A percentile compares a stretch with the other conserved stretches of the same genome.
Evolutionary conservation across 2,329 filamentous ascomycete genomes (phyloP).

Genomic region (Ceratocystis lukuohia): DNA sequence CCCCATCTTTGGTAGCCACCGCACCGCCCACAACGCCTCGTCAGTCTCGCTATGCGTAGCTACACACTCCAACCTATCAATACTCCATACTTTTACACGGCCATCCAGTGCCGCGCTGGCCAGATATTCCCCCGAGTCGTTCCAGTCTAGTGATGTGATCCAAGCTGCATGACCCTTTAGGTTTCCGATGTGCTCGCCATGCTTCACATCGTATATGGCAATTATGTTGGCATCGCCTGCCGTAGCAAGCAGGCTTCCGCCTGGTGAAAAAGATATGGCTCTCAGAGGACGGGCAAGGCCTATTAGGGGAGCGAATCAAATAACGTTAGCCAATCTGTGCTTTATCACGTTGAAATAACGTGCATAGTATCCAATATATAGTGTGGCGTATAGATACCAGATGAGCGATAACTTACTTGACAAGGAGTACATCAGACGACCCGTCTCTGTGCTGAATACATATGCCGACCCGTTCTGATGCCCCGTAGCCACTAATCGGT

Average conservation of each 20-base stretch:
- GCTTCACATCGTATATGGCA: slow-evolving; percentile 79
- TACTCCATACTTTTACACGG: slow-evolving; percentile 90
- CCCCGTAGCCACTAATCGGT: slow-evolving; percentile 75
- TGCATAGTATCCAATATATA: neutral
- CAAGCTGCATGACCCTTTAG: slow-evolving; percentile 67
- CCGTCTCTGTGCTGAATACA: slow-evolving; percentile 86
- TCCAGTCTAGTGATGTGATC: slow-evolving; percentile 90
- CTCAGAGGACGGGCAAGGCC: slow-evolving; percentile 39
- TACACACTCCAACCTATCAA: slow-evolving; percentile 71
- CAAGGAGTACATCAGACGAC: slow-evolving; percentile 71
- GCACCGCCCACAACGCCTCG: slow-evolving; percentile 68
- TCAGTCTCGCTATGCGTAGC: slow-evolving; percentile 89
- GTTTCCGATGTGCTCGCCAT: slow-evolving; percentile 84
- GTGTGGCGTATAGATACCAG: neutral
- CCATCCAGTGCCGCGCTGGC: slow-evolving; percentile 82
- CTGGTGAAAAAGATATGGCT: slow-evolving; percentile 75
- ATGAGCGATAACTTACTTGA: slow-evolving; percentile 40
- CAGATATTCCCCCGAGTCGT: slow-evolving; percentile 78
- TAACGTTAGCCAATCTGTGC: neutral
- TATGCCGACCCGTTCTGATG: slow-evolving; percentile 88
- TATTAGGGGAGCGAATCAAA: neutral
- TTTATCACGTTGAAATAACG: neutral
- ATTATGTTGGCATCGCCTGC: slow-evolving; percentile 83
- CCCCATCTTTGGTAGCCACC: slow-evolving; percentile 63
- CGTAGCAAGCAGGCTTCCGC: slow-evolving; percentile 69